Conservation (phyloP, 306 rosid species). For the Adenanthera pavonina region DNA sequence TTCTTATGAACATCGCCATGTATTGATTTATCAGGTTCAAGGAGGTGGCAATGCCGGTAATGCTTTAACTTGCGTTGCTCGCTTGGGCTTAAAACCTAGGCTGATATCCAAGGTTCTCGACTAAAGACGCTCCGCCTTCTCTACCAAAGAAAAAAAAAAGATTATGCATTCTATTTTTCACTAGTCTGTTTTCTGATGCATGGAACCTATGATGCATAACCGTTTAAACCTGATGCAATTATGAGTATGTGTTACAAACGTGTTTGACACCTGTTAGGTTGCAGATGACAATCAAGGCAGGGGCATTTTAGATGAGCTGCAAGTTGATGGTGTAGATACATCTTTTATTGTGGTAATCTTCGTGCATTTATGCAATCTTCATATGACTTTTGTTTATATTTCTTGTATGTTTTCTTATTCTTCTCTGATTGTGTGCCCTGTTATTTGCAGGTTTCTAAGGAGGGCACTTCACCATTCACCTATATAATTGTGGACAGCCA, state of each 20-base stretch:
- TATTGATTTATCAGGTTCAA: constrained; percentile 65
- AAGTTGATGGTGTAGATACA: constrained; percentile 81
- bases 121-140: neutral
- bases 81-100: constrained; percentile 82
- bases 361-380: constrained; percentile 19
- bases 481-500: constrained; percentile 86
- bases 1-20: neutral
- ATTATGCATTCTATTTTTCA: neutral
- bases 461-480: constrained; percentile 87
- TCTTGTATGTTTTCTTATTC: neutral
- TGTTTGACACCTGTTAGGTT: constrained; percentile 52
- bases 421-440: constrained; percentile 31
- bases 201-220: neutral
- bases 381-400: neutral
- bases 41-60: constrained; percentile 95
- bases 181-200: neutral
- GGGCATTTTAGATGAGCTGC: constrained; percentile 74
- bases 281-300: constrained; percentile 88
- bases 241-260: constrained; percentile 14
- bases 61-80: constrained; percentile 82
- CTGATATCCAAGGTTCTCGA: constrained; percentile 75
- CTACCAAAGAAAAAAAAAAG: neutral
- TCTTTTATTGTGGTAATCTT: constrained; percentile 71
- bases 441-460: constrained; percentile 75
- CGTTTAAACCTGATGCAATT: constrained; percentile 23